Percentiles rank a stretch among this genome's conserved stretches.
phyloP scores from a whole-genome alignment of 208 protist species.

The Leishmania aethiopica region DNA sequence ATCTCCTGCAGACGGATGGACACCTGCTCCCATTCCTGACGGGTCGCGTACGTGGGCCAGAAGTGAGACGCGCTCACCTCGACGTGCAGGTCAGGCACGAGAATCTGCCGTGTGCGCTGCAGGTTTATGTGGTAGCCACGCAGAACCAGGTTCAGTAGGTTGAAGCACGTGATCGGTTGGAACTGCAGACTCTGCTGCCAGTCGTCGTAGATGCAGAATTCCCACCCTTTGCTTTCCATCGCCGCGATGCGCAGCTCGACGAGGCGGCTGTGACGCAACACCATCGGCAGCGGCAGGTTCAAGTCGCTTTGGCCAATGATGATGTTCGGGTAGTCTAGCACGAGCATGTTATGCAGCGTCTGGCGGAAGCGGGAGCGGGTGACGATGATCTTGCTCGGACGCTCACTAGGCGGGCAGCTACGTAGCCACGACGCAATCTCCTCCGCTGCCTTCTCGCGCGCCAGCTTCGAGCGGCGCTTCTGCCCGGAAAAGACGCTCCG shows the following conservation, averaged over 20 bases:
- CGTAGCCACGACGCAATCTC: slow-evolving; percentile 99
- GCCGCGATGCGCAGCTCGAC: slow-evolving; percentile 99
- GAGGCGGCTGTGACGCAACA: slow-evolving; percentile 99
- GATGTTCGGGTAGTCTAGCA: slow-evolving; percentile 99
- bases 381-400: slow-evolving; percentile 99
- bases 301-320: slow-evolving; percentile 99
- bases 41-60: slow-evolving; percentile 98
- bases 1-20: slow-evolving; percentile 99
- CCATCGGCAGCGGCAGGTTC: slow-evolving; percentile 99
- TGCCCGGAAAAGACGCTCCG: slow-evolving; percentile 99
- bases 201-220: slow-evolving; percentile 99
- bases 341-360: slow-evolving; percentile 93
- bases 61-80: slow-evolving; percentile 98
- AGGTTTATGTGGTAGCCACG: slow-evolving; percentile 98
- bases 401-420: slow-evolving; percentile 98
- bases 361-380: slow-evolving; percentile 98
- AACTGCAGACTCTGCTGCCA: slow-evolving; percentile 98
- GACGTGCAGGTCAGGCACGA: slow-evolving; percentile 97
- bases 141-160: slow-evolving; percentile 99
- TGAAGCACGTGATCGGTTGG: slow-evolving; percentile 99
- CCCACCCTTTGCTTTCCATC: slow-evolving; percentile 98
- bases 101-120: slow-evolving; percentile 96
- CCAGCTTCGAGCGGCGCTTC: slow-evolving; percentile 99
- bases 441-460: slow-evolving; percentile 99
- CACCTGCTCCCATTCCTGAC: slow-evolving; percentile 99